A percentile compares a stretch with the other conserved stretches of the same genome.
phyloP scores from a whole-genome alignment of 495 filamentous ascomycete species.

The Aspergillus hancockii region DNA sequence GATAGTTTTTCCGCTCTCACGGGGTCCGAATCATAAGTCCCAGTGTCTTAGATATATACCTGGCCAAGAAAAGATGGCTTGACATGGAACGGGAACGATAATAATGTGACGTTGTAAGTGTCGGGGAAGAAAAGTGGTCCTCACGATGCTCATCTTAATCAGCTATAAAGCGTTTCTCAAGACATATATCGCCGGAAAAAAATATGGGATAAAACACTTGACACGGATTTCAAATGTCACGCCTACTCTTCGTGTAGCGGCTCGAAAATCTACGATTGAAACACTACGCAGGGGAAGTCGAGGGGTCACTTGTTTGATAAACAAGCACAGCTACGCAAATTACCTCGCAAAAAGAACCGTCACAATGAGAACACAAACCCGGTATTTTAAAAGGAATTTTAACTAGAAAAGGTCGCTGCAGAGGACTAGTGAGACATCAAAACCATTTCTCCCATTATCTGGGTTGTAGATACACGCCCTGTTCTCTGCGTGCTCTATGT shows the following conservation, averaged over 20 bases:
- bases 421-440: conserved; percentile 49
- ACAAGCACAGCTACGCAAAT: background rate
- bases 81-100: no score
- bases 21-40: background rate
- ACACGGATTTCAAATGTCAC: no score
- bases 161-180: no score
- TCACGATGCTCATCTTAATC: no score
- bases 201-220: no score
- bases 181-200: no score
- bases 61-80: background rate
- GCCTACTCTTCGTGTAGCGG: no score
- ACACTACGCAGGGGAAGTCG: background rate
- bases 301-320: background rate
- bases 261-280: no score
- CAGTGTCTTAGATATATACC: background rate
- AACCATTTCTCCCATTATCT: conserved; percentile 40
- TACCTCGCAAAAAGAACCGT: background rate
- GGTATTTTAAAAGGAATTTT: conserved; percentile 38
- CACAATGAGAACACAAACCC: conserved; percentile 34
- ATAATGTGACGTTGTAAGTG: no score
- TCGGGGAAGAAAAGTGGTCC: no score
- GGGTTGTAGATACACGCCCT: conserved; percentile 43
- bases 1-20: background rate
- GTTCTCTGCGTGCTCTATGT: conserved; percentile 40
- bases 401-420: conserved; percentile 48